Base-by-base conservation (phyloP, 2,329 filamentous ascomycete genomes). In the Diplodia seriata region DNA sequence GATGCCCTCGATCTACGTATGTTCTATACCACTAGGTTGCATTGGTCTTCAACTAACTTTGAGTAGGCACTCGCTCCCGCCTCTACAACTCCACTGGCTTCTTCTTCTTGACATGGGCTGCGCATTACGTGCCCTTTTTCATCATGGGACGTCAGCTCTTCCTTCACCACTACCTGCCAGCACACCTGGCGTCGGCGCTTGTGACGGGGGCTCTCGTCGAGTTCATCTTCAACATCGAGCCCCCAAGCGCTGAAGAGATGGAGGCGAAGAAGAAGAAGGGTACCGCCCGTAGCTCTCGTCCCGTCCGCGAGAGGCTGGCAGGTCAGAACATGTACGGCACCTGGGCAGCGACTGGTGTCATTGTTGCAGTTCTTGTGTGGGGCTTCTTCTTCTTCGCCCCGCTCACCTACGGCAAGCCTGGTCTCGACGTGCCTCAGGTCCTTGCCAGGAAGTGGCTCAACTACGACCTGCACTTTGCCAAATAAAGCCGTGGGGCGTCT, bases 61-160 rank as follows among this genome's bases (percentile, higher is more conserved):
- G 57, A 49, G 59, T 76, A 91, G 93, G 93, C 72, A 93, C 95
- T 36, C 94, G 95, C 72, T 94, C 92, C 29, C 93, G 94, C 71
- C 86, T 99, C 61, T 99, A 99, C 83, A 98, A 98, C 85, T 97
- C 93, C 66, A 98, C 95, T 0, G 95, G 95, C 29, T 99, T 99
- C 87, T 96, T 99, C 85, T 98, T 97, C 88, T 87, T 99, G 68
- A 93, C 93, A 67, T 99, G 95, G 95, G 93, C 92, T 15, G 94
- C 93, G 2, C 95, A 99, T 79, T 99, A 97, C 84, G 89, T 97
- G 80, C 94, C 94, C 64, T 99, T 99, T 85, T 99, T 89, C 83
- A 88, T 97, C 71, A 99, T 99, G 94, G 94, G 94, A 68, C 93
- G 94, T 74, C 94, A 99, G 80, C 89, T 97, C 71, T 99, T 99